Percentiles rank a stretch among this genome's conserved stretches.
These are phyloP conservation scores for Debaryomyces maramus DNA, from an alignment of 805 yeast species.

Conservation along the genomic window DNA sequence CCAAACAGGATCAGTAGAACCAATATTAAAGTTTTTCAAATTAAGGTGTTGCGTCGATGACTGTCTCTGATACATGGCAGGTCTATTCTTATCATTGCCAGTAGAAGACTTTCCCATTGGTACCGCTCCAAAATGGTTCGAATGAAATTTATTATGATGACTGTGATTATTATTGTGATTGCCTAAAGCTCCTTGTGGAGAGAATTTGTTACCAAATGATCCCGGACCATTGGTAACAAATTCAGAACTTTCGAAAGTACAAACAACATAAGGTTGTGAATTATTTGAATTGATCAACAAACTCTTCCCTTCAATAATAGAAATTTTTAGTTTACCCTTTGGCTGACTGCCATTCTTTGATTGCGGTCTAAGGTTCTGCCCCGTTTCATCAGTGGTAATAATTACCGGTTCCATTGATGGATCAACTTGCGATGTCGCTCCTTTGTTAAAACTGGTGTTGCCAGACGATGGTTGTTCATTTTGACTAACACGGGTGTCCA, in stretches of 20 bases:
- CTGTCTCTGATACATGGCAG: slow-evolving; percentile 40
- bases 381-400: slow-evolving; percentile 44
- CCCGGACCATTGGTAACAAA: slow-evolving; percentile 82
- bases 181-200: not conserved
- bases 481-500: not conserved
- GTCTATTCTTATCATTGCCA: slow-evolving; percentile 19
- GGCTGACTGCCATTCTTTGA: slow-evolving; percentile 44
- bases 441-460: not conserved
- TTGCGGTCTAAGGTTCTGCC: slow-evolving; percentile 29
- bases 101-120: slow-evolving; percentile 11
- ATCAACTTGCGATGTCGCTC: not conserved
- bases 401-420: slow-evolving; percentile 22
- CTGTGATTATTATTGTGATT: not conserved
- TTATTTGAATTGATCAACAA: slow-evolving; percentile 53
- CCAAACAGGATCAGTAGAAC: slow-evolving; percentile 73
- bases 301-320: slow-evolving; percentile 76
- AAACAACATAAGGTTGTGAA: slow-evolving; percentile 84
- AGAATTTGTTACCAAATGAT: slow-evolving; percentile 35
- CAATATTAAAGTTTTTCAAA: slow-evolving; percentile 12
- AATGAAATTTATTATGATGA: not conserved
- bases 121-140: slow-evolving; percentile 9
- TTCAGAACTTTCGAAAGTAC: slow-evolving; percentile 90
- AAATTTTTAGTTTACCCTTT: slow-evolving; percentile 80
- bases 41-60: slow-evolving; percentile 37
- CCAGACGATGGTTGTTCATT: slow-evolving; percentile 7